Conservation (phyloP, 805 yeast genomes). For the Ogataea siamensis region DNA sequence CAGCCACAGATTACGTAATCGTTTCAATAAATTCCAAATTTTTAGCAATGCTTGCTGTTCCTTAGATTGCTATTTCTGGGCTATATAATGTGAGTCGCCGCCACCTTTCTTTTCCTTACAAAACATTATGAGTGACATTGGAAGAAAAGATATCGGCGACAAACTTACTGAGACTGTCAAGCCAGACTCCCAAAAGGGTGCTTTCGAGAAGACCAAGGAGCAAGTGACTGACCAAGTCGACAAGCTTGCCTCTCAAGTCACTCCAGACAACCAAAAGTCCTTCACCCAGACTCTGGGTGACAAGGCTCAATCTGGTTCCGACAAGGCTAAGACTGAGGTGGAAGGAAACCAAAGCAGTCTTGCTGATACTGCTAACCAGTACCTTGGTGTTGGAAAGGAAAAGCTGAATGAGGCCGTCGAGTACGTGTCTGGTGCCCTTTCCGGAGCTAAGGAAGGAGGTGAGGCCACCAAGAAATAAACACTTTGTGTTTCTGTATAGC, state of each 20-base stretch:
- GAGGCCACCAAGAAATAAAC: slow-evolving; percentile 25
- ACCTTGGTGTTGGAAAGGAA: slow-evolving; percentile 48
- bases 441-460: slow-evolving; percentile 50
- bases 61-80: slow-evolving; percentile 6
- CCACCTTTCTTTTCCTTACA: slow-evolving; percentile 2
- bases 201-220: slow-evolving; percentile 71
- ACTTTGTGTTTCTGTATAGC: background rate
- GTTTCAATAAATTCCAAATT: background rate
- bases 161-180: slow-evolving; percentile 65
- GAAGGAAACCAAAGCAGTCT: slow-evolving; percentile 26
- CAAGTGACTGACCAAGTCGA: slow-evolving; percentile 63
- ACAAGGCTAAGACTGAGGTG: slow-evolving; percentile 38
- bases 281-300: slow-evolving; percentile 57
- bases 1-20: background rate
- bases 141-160: slow-evolving; percentile 75
- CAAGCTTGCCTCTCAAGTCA: slow-evolving; percentile 53
- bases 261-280: slow-evolving; percentile 71
- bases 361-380: slow-evolving; percentile 44
- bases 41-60: slow-evolving; percentile 8
- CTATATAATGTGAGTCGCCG: slow-evolving; percentile 3
- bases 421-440: slow-evolving; percentile 58
- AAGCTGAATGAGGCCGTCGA: slow-evolving; percentile 48
- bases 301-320: slow-evolving; percentile 42
- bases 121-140: slow-evolving; percentile 29
- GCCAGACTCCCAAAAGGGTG: slow-evolving; percentile 71